Conservation (phyloP, 768 basidiomycete genomes). For the Zangia roseola region DNA sequence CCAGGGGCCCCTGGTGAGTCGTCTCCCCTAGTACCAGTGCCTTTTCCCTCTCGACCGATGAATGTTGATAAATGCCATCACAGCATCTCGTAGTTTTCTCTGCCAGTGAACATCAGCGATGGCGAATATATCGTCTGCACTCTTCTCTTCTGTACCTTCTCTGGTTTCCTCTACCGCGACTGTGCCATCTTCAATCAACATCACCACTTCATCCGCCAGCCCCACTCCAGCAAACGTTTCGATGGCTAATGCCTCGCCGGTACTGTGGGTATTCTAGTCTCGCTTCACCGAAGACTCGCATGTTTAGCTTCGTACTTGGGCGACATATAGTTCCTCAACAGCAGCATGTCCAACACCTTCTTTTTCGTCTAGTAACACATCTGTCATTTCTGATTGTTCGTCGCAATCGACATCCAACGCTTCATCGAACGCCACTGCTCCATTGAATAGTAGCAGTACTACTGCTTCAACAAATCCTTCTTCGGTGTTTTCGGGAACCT, state of each 20-base stretch:
- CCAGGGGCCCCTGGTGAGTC: background rate
- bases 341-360: background rate
- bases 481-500: background rate
- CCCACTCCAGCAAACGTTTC: background rate
- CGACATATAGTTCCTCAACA: background rate
- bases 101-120: background rate
- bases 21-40: background rate
- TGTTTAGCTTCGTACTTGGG: background rate
- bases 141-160: background rate
- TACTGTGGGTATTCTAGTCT: slow-evolving; percentile 3
- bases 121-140: background rate
- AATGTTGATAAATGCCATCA: background rate
- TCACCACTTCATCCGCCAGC: background rate
- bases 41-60: background rate
- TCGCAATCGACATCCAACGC: background rate
- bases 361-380: background rate
- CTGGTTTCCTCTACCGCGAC: background rate
- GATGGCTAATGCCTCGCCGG: background rate
- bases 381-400: slow-evolving; percentile 2
- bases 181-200: background rate
- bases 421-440: background rate
- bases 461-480: background rate
- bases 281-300: background rate
- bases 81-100: background rate
- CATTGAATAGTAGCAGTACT: background rate